Conservation (phyloP, 2,329 filamentous ascomycete genomes). For the Aspergillus novofumigatus region DNA sequence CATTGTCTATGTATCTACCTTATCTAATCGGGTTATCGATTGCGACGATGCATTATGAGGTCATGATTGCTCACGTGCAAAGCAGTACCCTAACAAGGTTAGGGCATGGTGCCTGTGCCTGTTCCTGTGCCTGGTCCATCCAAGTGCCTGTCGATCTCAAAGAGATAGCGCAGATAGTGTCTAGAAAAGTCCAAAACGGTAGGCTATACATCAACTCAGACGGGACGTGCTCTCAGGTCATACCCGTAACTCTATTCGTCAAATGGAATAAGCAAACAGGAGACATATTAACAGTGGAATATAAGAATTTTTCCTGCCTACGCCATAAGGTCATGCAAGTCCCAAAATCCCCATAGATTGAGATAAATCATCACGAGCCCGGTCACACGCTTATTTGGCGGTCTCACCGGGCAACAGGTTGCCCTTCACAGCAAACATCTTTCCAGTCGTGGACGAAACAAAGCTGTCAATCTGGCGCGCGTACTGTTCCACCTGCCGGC, state of each 20-base stretch:
- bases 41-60: not conserved
- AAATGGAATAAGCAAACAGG: constrained; percentile 29
- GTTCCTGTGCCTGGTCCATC: not conserved
- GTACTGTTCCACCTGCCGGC: constrained; percentile 95
- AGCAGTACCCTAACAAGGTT: constrained; percentile 1
- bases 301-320: constrained; percentile 40
- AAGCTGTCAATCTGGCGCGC: constrained; percentile 96
- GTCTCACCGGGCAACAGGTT: constrained; percentile 58
- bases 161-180: not conserved
- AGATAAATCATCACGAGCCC: constrained; percentile 19
- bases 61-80: constrained; percentile 5
- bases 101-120: constrained; percentile 1
- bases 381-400: constrained; percentile 29
- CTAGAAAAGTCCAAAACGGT: not conserved
- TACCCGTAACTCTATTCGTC: constrained; percentile 27
- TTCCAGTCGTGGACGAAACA: constrained; percentile 82
- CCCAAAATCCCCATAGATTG: constrained; percentile 26
- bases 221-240: constrained; percentile 9
- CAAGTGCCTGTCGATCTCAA: not conserved
- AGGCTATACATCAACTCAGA: not conserved
- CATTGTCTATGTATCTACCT: constrained; percentile 4
- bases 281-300: constrained; percentile 38
- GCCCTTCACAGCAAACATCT: constrained; percentile 94
- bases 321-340: constrained; percentile 42
- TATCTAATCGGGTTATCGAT: constrained; percentile 2